A percentile compares a stretch with the other conserved stretches of the same genome.
These are phyloP conservation scores for Aciculosporium take DNA, from an alignment of 2,329 filamentous ascomycete genomes.

Conservation along the genomic window DNA sequence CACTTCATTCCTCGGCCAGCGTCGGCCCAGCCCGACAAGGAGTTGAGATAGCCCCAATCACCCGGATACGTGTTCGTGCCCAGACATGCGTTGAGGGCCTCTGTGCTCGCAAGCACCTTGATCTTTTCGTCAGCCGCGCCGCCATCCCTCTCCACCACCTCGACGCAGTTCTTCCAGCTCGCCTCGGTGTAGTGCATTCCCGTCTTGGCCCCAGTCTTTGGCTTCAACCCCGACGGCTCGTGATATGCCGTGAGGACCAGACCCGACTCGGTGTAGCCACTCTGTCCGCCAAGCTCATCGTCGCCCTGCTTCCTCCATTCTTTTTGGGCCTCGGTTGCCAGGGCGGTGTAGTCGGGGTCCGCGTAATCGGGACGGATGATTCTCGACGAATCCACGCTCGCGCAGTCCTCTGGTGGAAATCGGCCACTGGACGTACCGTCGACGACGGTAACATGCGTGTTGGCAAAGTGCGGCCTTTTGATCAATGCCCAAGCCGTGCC, in stretches of 20 bases:
- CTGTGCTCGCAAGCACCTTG: constrained; percentile 28
- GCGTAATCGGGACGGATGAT: constrained; percentile 67
- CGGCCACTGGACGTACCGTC: constrained; percentile 37
- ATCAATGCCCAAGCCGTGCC: constrained; percentile 53
- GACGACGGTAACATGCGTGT: constrained; percentile 43
- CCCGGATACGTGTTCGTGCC: constrained; percentile 39
- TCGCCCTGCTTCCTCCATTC: constrained; percentile 50
- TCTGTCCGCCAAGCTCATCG: constrained; percentile 43
- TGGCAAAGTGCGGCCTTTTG: constrained; percentile 39
- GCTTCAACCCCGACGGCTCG: constrained; percentile 14
- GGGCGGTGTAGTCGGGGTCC: constrained; percentile 57
- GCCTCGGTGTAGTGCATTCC: constrained; percentile 44
- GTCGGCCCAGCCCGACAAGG: constrained; percentile 65
- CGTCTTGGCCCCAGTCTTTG: constrained; percentile 25
- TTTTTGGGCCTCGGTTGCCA: constrained; percentile 56
- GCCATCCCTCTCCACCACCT: constrained; percentile 27
- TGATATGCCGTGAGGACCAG: constrained; percentile 48
- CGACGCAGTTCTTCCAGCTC: constrained; percentile 47
- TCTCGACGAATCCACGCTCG: constrained; percentile 48
- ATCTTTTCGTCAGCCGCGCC: constrained; percentile 25
- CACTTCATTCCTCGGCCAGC: constrained; percentile 57
- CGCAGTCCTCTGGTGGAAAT: constrained; percentile 45
- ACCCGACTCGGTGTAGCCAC: constrained; percentile 57
- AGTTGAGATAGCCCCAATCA: constrained; percentile 60
- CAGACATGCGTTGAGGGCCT: constrained; percentile 29